A percentile compares a stretch with the other conserved stretches of the same genome.
phyloP scores from a whole-genome alignment of 176 grass and related monocot genomes.

The Zizania latifolia region DNA sequence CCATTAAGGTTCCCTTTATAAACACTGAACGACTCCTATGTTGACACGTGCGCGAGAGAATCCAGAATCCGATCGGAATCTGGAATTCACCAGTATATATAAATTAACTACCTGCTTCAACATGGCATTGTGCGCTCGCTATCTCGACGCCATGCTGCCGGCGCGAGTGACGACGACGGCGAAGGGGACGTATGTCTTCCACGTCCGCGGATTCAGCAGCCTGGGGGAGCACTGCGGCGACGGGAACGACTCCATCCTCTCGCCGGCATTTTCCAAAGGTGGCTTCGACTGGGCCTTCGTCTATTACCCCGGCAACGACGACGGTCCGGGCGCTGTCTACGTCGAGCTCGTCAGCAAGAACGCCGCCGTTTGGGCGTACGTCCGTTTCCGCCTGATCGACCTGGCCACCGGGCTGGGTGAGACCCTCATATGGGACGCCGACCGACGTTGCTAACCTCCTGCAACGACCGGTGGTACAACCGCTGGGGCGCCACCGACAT shows the following conservation, averaged over 20 bases:
- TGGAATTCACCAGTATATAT: no score
- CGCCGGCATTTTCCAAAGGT: conserved; percentile 1
- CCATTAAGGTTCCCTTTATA: no score
- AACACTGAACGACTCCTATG: no score
- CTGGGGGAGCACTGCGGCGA: background rate
- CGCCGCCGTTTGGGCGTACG: conserved; percentile 1
- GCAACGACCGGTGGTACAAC: background rate
- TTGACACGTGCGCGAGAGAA: no score
- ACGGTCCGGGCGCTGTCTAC: background rate
- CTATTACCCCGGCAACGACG: conserved; percentile 6
- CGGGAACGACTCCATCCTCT: background rate
- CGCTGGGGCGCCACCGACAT: background rate
- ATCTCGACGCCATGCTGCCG: background rate
- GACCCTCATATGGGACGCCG: background rate
- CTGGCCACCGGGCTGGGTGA: background rate
- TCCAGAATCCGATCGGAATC: no score
- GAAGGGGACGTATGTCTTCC: background rate
- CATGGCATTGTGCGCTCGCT: no score
- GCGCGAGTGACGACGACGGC: background rate
- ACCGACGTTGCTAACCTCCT: background rate
- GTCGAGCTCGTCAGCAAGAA: background rate
- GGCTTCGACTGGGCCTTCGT: conserved; percentile 18
- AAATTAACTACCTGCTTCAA: no score
- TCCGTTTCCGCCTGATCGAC: conserved; percentile 4
- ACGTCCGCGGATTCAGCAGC: background rate